Evolutionary conservation across 2,329 filamentous ascomycete species (phyloP).

Genomic region (Penicillium brevicompactum): DNA sequence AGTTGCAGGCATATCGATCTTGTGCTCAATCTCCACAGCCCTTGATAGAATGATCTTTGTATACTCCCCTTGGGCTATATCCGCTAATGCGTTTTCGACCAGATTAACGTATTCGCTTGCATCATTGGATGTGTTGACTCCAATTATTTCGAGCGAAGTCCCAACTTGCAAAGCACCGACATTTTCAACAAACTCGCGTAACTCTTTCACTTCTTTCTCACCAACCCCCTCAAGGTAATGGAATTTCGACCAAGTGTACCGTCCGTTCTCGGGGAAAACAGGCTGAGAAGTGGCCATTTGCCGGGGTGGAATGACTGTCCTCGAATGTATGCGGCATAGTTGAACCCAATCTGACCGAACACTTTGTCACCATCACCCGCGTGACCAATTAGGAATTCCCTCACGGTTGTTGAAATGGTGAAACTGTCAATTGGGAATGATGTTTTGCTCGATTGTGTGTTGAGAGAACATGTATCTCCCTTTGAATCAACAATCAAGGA

Average conservation of each 20-base stretch:
- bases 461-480: conserved; percentile 2
- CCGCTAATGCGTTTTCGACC: background rate
- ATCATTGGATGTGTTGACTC: background rate
- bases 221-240: background rate
- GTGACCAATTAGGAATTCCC: conserved; percentile 8
- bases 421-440: background rate
- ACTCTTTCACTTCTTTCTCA: background rate
- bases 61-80: conserved; percentile 10
- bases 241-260: background rate
- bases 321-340: conserved; percentile 13
- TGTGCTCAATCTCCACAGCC: background rate
- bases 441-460: background rate
- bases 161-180: background rate
- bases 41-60: conserved; percentile 19
- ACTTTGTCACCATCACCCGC: background rate
- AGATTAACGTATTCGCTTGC: background rate
- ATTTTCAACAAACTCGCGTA: background rate
- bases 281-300: conserved; percentile 10
- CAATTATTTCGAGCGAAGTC: background rate
- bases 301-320: conserved; percentile 6
- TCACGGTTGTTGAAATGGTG: background rate
- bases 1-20: conserved; percentile 17
- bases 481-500: conserved; percentile 12
- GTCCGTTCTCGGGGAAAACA: conserved; percentile 9
- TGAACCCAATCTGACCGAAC: conserved; percentile 19